These are phyloP conservation scores for Lasiodiplodia gonubiensis DNA, from an alignment of 2,329 filamentous ascomycete species.

Conservation along the genomic window DNA sequence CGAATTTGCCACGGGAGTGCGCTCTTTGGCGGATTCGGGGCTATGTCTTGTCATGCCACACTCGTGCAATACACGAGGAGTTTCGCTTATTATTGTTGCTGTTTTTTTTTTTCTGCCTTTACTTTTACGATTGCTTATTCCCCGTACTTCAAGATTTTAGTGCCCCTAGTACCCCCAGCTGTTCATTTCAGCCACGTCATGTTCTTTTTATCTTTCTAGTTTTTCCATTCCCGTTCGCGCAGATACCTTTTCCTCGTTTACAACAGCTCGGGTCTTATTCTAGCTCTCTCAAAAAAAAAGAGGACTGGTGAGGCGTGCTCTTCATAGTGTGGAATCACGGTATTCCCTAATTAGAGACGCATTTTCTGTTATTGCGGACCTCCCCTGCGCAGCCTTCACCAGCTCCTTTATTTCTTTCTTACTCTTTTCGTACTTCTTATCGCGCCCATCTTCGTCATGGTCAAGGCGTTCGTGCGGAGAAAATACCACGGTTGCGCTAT, in stretches of 20 bases:
- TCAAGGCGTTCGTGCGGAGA: slow-evolving; percentile 10
- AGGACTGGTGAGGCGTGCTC: slow-evolving; percentile 11
- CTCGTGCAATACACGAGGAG: neutral
- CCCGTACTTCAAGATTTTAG: slow-evolving; percentile 6
- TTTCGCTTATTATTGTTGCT: neutral
- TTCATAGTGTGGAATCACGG: neutral
- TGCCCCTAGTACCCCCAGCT: slow-evolving; percentile 24
- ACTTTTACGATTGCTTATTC: neutral
- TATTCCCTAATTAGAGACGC: neutral
- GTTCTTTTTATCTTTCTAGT: neutral
- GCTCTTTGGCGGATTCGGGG: neutral
- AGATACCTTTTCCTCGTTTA: slow-evolving; percentile 25
- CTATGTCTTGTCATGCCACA: neutral
- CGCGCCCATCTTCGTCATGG: slow-evolving; percentile 3
- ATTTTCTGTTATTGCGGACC: neutral
- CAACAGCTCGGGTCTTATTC: slow-evolving; percentile 12
- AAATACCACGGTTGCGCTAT: slow-evolving; percentile 13
- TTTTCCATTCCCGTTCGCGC: neutral
- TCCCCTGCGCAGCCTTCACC: neutral
- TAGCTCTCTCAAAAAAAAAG: slow-evolving; percentile 1
- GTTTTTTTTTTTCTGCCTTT: neutral
- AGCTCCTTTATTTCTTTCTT: neutral
- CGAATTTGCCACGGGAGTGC: neutral
- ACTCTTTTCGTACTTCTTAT: neutral
- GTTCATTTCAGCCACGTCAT: slow-evolving; percentile 8